Conservation (phyloP, 108 stramenopile genomes). For the Epipyxis sp. region DNA sequence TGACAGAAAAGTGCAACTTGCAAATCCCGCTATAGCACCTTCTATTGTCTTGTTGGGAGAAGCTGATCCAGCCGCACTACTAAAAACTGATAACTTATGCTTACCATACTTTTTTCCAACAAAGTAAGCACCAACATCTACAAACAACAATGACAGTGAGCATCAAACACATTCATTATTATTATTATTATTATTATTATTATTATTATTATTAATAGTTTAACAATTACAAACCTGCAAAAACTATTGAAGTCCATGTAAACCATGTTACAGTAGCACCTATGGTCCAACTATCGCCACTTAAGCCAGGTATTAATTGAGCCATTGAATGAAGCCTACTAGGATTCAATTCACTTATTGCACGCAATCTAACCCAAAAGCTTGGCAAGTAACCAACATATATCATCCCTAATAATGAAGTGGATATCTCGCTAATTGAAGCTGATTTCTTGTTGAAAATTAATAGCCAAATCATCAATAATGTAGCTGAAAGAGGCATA, state of each 20-base stretch:
- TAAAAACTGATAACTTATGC: conserved; percentile 69
- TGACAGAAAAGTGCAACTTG: conserved; percentile 59
- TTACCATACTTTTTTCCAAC: conserved; percentile 72
- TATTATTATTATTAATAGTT: no score
- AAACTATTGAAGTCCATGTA: conserved; percentile 88
- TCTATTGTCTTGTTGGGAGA: conserved; percentile 95
- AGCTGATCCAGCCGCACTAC: conserved; percentile 79
- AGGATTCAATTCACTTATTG: no score
- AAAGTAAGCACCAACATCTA: conserved; percentile 88
- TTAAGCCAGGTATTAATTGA: no score
- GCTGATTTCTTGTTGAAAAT: conserved; percentile 67
- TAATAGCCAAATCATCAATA: conserved; percentile 86
- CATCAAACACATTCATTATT: no score
- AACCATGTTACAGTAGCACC: conserved; percentile 89
- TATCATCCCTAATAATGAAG: conserved; percentile 93
- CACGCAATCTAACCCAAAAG: conserved; percentile 81
- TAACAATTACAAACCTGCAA: conserved; percentile 45
- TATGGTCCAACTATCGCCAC: conserved; percentile 35
- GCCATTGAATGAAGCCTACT: conserved; percentile 57
- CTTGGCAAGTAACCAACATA: conserved; percentile 88
- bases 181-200: no score
- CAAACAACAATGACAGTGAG: not conserved
- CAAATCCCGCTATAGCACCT: conserved; percentile 83
- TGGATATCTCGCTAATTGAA: conserved; percentile 84
- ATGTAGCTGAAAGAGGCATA: conserved; percentile 37